Percentiles rank a stretch among this genome's conserved stretches.
Conservation (phyloP, 2,329 filamentous ascomycete genomes). For the Fusarium tuaranense region DNA sequence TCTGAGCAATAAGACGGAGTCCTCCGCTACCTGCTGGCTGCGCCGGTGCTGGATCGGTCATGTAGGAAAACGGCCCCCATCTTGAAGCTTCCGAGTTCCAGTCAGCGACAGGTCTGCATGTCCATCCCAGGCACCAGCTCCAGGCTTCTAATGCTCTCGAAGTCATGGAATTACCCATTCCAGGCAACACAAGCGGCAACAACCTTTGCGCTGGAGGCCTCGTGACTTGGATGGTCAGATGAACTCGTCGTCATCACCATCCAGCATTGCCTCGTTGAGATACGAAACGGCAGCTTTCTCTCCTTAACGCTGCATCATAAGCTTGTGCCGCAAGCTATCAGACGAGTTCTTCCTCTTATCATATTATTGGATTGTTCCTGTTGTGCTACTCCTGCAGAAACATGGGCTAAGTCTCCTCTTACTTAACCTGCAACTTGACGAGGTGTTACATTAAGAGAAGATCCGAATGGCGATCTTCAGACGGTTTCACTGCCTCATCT, state of each 20-base stretch:
- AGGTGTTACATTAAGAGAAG: neutral
- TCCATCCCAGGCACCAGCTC: constrained; percentile 31
- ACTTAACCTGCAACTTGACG: neutral
- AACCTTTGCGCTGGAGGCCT: constrained; percentile 22
- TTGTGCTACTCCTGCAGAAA: neutral
- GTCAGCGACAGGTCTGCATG: constrained; percentile 31
- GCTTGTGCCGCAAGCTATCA: constrained; percentile 6
- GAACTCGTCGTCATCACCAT: constrained; percentile 34
- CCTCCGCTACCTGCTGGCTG: neutral
- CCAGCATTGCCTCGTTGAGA: constrained; percentile 11
- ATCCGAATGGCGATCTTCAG: neutral
- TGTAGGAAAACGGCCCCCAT: constrained; percentile 24
- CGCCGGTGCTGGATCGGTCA: neutral
- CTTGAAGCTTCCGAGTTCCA: constrained; percentile 26
- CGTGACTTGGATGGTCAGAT: constrained; percentile 30
- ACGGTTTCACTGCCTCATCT: constrained; percentile 7
- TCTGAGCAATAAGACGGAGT: neutral
- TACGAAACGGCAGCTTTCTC: constrained; percentile 6
- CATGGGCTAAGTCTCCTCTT: neutral
- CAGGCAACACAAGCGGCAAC: constrained; percentile 30
- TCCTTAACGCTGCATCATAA: constrained; percentile 5
- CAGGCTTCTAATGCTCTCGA: constrained; percentile 22
- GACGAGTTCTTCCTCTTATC: constrained; percentile 1
- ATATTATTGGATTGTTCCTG: neutral
- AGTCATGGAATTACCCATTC: constrained; percentile 9